Base-by-base conservation (phyloP, 169 alveolate species). In the Hepatocystis sp. region DNA sequence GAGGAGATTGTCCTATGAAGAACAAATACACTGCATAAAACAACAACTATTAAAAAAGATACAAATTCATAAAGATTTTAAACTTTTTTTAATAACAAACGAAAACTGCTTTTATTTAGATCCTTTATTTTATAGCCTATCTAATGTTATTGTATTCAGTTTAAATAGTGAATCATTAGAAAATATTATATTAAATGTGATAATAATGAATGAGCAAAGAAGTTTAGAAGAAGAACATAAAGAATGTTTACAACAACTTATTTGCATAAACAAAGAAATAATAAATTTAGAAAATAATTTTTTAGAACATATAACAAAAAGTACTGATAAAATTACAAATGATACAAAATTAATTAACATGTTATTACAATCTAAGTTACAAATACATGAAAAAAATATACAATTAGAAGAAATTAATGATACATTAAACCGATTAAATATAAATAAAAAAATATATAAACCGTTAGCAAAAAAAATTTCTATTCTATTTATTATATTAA, bases 381-480 rank as follows among this genome's bases (percentile, higher is more conserved):
- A 81, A 61, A 81, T 81, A 47, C 84, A 81, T 49, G 84, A 81
- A 47, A 63, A 64, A 23, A 63, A 81, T 49, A 60, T 67, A 46
- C 60, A 64, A 2, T 47, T 81, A 30, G 89, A 81, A 34, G 89
- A 81, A 61, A 65, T 81, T 11, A 30, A 81, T 64, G 89, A 81
- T 4, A 81, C 89, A 25, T 44, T 81, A 40, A 81, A 32, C 32
- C 32, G 84, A 81, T 61, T 64, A 46, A 64, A 46, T 30, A 63
- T 64, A 67, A 81, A 61, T 19, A 40, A 39, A 51, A 52, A 81
- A 28, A 30, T 52, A 44, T 81, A 53, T 49, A 81, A 81, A 39
- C 49, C 61, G 1, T 53, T 81, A 63, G 89, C 89, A 36, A 81
- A 81, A 81, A 81, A 81, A 30, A 67, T 63, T n/a, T 51, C 89